Evolutionary conservation across 306 rosid species (phyloP).

Genomic region (Mimosa bimucronata): DNA sequence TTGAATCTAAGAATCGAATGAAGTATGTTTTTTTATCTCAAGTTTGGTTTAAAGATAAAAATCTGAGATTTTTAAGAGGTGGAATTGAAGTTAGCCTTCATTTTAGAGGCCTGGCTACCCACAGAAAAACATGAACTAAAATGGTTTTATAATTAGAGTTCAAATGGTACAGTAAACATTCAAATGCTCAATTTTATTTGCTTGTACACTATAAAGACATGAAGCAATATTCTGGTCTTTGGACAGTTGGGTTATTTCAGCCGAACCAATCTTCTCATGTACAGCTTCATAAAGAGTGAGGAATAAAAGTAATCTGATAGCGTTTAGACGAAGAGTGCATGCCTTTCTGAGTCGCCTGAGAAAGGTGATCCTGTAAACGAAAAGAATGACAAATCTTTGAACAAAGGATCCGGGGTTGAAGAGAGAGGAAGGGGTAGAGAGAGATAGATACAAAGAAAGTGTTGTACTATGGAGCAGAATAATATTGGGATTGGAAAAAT

Average conservation of each 20-base stretch:
- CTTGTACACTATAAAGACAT: neutral
- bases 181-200: neutral
- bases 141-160: neutral
- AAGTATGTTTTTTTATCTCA: neutral
- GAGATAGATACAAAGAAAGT: conserved; percentile 17
- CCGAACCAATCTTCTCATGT: conserved; percentile 31
- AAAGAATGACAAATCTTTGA: conserved; percentile 59
- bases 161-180: neutral
- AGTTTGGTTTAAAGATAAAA: neutral
- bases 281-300: conserved; percentile 52
- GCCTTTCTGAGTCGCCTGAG: conserved; percentile 36
- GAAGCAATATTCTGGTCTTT: neutral
- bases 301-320: conserved; percentile 46
- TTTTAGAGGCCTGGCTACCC: neutral
- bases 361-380: conserved; percentile 50
- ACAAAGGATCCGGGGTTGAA: conserved; percentile 36
- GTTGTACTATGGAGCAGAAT: conserved; percentile 51
- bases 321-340: conserved; percentile 45
- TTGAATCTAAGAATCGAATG: neutral
- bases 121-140: neutral
- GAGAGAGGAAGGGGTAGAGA: conserved; percentile 29
- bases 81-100: neutral
- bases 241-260: conserved; percentile 33
- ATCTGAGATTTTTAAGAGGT: neutral
- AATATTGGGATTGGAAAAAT: conserved; percentile 40